Base-by-base conservation (phyloP, 1,139 yeast genomes). In the Suhomyces chickasaworum region DNA sequence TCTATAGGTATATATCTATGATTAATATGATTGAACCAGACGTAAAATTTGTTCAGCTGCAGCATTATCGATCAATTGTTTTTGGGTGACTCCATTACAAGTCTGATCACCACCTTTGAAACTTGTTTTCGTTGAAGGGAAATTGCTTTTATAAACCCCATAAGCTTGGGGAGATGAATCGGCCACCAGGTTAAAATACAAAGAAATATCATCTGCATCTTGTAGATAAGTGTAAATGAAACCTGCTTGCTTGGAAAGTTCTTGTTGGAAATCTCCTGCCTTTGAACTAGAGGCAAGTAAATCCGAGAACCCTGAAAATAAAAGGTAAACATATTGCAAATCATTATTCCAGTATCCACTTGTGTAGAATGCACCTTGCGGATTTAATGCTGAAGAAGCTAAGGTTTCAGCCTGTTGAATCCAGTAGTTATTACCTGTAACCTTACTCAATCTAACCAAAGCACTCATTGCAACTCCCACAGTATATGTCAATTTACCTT, bases 401-500 rank as follows among this genome's bases (percentile, higher is more conserved):
- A 54, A 47, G 1, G 46, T 41, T 9, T 48, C 39, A 10, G 59
- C 58, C 32, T 52, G 50, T 15, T 49, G 37, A n/a, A 53, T 25
- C 46, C 49, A 53, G 35, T 39, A 42, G 6, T 38, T 15, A 34
- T 53, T 44, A 1, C 54, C 54, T 13, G 57, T 53, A 12, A 37
- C 38, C 41, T 52, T 50, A 44, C 43, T 37, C 39, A 71, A 55
- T 44, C 59, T 61, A 1, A 70, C 61, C 45, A 68, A 61, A 1
- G 69, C 55, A 17, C 71, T 65, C 36, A 71, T 55, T 10, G 69
- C 64, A 17, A 56, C 52, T 1, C 75, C 76, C 8, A 68, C 67
- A 1, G 75, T 68, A 52, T 71, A 71, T 4, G 75, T 57, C 38
- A 71, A 60, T 48, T 69, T 68, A 1, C 75, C 75, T 22, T 56